Evolutionary conservation across 2,329 filamentous ascomycete species (phyloP), one percentile per base, ranked within the genome.

Genomic region (Elsinoe batatas): DNA sequence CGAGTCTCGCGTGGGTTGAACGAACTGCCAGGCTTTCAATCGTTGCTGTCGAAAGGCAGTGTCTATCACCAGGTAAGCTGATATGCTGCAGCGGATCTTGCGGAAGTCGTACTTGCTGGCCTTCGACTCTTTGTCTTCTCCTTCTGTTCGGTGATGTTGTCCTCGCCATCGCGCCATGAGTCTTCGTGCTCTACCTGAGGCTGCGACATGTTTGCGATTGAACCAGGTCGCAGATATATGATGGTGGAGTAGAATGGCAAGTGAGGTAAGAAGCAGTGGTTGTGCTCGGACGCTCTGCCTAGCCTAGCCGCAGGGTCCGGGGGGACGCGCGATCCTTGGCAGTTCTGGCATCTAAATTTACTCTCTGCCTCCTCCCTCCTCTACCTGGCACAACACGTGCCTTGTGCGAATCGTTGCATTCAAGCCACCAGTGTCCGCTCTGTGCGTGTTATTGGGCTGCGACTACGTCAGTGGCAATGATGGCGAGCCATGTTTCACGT

Each of bases 11-110:
- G 36, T 22, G 35, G 40, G n/a, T 47, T 51, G 35, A 33, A 81
- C 89, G 73, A 78, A 94, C 86, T 98, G 93, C 93, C 93, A 98
- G 76, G 93, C 93, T 75, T 97, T 96, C 71, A 98, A 75, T 68
- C 93, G 84, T 73, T 98, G 93, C 70, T 98, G 93, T 65, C 93
- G 82, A 70, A 97, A 98, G 10, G 93, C 93, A 58, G 91, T 97
- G 75, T 97, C 89, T 95, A 67, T 62, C 56, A 54, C 50, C 61
- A 63, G 62, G 62, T 60, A 58, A 58, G 35, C 56, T 30, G 32
- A 22, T 56, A 47, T 40, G 35, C 15, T 32, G 26, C 44, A 10
- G 35, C 33, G 40, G 22, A 42, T 15, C 22, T 10, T 17, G 18
- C 42, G 35, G 26, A 50, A 17, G 43, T 68, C 79, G 71, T 72